These are phyloP conservation scores for Xerocomellus intermedius DNA, from an alignment of 768 basidiomycete genomes.

Conservation along the genomic window DNA sequence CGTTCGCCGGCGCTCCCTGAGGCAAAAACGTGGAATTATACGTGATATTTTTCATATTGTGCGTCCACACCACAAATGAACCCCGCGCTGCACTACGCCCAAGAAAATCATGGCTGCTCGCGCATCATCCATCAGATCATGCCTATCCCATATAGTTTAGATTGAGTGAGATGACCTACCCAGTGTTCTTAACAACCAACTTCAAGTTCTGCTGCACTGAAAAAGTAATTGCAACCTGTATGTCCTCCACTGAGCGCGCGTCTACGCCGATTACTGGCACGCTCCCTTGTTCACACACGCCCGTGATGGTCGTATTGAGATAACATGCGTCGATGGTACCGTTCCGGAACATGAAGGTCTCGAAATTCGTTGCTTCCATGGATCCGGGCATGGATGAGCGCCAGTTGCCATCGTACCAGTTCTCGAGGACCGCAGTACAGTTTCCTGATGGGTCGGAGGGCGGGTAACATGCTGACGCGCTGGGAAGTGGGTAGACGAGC, in stretches of 20 bases:
- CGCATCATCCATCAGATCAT: neutral
- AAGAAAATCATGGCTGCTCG: conserved; percentile 38
- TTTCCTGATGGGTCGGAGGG: conserved; percentile 32
- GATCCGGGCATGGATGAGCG: conserved; percentile 41
- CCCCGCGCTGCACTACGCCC: conserved; percentile 40
- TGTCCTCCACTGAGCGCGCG: conserved; percentile 21
- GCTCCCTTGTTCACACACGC: conserved; percentile 22
- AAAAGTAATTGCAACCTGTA: conserved; percentile 28
- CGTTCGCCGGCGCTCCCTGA: conserved; percentile 25
- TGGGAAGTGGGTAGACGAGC: conserved; percentile 14
- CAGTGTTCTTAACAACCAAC: conserved; percentile 30
- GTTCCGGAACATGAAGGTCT: conserved; percentile 37
- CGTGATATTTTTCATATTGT: conserved; percentile 40
- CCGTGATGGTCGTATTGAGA: conserved; percentile 33
- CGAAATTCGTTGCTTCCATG: conserved; percentile 37
- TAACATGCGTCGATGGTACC: conserved; percentile 41
- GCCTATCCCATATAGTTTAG: neutral
- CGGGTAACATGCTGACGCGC: conserved; percentile 20
- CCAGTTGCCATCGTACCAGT: conserved; percentile 39
- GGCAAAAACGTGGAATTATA: conserved; percentile 34
- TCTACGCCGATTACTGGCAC: conserved; percentile 28
- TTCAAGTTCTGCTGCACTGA: conserved; percentile 20
- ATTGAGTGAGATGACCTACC: conserved; percentile 9
- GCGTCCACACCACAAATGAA: conserved; percentile 44
- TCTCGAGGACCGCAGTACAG: conserved; percentile 33